phyloP scores from a whole-genome alignment of 768 basidiomycete species.

The Tylopilus vinaceipallidus region DNA sequence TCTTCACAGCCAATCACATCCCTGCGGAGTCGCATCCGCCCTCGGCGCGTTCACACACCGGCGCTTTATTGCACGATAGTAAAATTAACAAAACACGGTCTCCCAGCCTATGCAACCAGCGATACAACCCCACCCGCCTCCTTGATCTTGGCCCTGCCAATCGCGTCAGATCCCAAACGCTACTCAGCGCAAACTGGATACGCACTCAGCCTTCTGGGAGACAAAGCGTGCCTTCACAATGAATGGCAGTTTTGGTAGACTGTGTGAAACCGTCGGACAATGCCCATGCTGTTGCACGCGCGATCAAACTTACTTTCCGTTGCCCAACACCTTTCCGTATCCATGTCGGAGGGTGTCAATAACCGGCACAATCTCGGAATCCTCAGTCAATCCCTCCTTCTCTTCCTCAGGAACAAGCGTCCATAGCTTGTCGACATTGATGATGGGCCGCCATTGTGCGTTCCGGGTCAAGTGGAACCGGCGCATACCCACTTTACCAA shows the following conservation, averaged over 20 bases:
- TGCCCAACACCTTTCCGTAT: constrained; percentile 94
- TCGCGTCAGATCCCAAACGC: constrained; percentile 18
- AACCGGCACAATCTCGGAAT: constrained; percentile 87
- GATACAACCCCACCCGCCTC: constrained; percentile 93
- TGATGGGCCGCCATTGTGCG: constrained; percentile 86
- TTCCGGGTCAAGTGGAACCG: constrained; percentile 95
- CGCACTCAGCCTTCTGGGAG: constrained; percentile 79
- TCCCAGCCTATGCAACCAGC: constrained; percentile 71
- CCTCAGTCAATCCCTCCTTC: constrained; percentile 71
- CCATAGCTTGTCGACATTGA: constrained; percentile 99
- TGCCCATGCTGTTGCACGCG: background rate
- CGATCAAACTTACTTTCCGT: constrained; percentile 68
- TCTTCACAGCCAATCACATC: background rate
- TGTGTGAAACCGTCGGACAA: constrained; percentile 24
- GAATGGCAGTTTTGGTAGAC: constrained; percentile 87
- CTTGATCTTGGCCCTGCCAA: constrained; percentile 73
- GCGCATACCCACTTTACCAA: constrained; percentile 99
- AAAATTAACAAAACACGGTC: constrained; percentile 23
- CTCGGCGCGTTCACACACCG: constrained; percentile 8
- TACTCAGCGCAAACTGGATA: constrained; percentile 13
- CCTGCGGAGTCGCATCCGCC: background rate
- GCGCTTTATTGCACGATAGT: background rate
- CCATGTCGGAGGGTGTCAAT: constrained; percentile 84
- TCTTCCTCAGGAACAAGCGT: constrained; percentile 82
- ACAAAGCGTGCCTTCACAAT: constrained; percentile 99